Base-by-base conservation (phyloP, 1,284 basidiomycete species). In the Marasmius fiardii region DNA sequence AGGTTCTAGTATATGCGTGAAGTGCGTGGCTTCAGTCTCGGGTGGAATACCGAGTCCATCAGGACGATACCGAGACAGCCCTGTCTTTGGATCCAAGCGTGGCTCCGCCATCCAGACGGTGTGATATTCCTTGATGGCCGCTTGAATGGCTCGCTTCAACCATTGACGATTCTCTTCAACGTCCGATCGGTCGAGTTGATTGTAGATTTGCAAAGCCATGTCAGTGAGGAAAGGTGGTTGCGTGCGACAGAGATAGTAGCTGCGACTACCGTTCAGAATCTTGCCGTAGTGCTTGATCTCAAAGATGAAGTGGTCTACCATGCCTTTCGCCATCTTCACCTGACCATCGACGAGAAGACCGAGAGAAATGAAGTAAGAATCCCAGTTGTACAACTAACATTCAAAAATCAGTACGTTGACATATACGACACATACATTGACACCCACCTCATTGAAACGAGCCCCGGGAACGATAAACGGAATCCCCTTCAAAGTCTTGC, bases 201-300 rank as follows among this genome's bases (percentile, higher is more conserved):
- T 95, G 77, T 93, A 99, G 68, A 98, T 96, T 71, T 98, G 97
- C 33, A 98, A 80, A 0, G 95, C 94, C 86, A 98, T 93, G 73
- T 99, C 97, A 56, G 96, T 99, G 50, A 99, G 80, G 88, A 99
- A 99, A 0, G 96, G 96, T 31, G 96, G 96, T 70, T 99, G 96
- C 14, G 95, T 90, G 54, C 96, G 90, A 72, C 91, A 93, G 56
- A 99, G 85, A 71, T 99, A 99, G 83, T 95, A 88, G 61, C 85
- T 88, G 57, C 88, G 85, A 67, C 83, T 88, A 58, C 88, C 88
- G 64, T 90, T 88, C 56, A 90, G 69, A 64, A 89, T 89, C 74
- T 96, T 98, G 77, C 91, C 90, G 70, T 98, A 98, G 74, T 98
- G 92, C 73, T 88, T 93, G 79, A 99, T 98, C 78, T 99, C 93